A percentile compares a stretch with the other conserved stretches of the same genome.
Evolutionary conservation across 108 stramenopile genomes (phyloP).

Genomic region (Fragilariopsis cylindrus): DNA sequence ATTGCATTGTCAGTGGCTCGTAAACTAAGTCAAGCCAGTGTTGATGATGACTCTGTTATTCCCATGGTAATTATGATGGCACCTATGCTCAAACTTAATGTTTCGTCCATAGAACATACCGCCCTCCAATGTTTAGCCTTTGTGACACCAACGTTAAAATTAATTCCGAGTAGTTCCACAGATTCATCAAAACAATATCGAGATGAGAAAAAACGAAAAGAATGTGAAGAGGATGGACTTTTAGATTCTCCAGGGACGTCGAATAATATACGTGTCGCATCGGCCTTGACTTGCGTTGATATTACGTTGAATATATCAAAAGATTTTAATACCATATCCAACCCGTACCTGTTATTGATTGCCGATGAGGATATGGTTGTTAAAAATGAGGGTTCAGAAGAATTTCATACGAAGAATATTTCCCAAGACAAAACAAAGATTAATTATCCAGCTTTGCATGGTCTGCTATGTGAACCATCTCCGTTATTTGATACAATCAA

Average conservation of each 20-base stretch:
- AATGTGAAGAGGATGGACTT: slow-evolving; percentile 65
- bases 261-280: slow-evolving; percentile 38
- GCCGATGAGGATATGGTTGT: slow-evolving; percentile 84
- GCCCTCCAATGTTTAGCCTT: slow-evolving; percentile 44
- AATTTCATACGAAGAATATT: slow-evolving; percentile 49
- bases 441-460: slow-evolving; percentile 76
- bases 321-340: slow-evolving; percentile 37
- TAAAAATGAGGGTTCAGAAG: slow-evolving; percentile 62
- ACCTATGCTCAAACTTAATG: slow-evolving; percentile 76
- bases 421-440: slow-evolving; percentile 76
- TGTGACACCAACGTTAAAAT: slow-evolving; percentile 43
- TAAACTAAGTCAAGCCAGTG: slow-evolving; percentile 17
- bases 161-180: slow-evolving; percentile 73
- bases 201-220: slow-evolving; percentile 59
- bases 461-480: slow-evolving; percentile 77
- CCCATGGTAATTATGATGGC: slow-evolving; percentile 73
- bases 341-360: slow-evolving; percentile 69
- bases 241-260: slow-evolving; percentile 19
- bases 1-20: slow-evolving; percentile 72
- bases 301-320: slow-evolving; percentile 44
- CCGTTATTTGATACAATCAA: slow-evolving; percentile 73
- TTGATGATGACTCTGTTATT: slow-evolving; percentile 3
- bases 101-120: slow-evolving; percentile 37
- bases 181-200: slow-evolving; percentile 71
- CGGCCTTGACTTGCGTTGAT: slow-evolving; percentile 75